Base-by-base conservation (phyloP, 371 early-diverging fungal genomes). In the Catenaria anguillulae region DNA sequence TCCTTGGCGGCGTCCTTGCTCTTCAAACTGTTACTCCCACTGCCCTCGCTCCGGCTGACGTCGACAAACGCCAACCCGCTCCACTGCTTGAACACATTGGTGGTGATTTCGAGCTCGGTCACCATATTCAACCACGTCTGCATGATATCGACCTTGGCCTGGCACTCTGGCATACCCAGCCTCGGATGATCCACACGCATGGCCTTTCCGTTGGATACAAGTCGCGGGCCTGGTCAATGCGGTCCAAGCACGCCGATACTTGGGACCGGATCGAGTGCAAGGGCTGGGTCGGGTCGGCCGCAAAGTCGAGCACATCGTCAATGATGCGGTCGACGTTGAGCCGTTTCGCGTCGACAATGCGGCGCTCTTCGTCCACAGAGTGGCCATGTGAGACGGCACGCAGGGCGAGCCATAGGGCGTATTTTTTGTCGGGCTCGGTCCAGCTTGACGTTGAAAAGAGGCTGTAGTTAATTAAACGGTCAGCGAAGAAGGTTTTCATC, bases 91-190 rank as follows among this genome's bases (percentile, higher is more conserved):
- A 58, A 58, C 0, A 58, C 26, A 31, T 15, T 8, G 26, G 36
- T 74, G 61, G 87, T 85, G 64, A 84, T 81, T 23, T 81, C 76
- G 60, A 89, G 72, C 61, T 83, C 80, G 19, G 82, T 79, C 48
- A 83, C 85, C 26, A 87, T 76, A 31, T 85, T 82, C 55, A 81
- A 72, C 87, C 89, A 92, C 5, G 89, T 76, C 61, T 77, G 86
- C 23, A 92, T 69, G 1, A 88, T 88, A 63, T 83, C 82, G 29
- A 89, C 64, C 48, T 78, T 81, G 21, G 74, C 72, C 66, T 89
- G 87, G 64, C 89, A 87, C 29, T 73, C 76, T 24, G 69, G 61
- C 2, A 82, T 78, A 6, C 79, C 85, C 70, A 88, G 90, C 23
- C 77, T 58, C 1, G 89, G 86, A 63, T 88, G 82, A 33, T 84